phyloP scores from a whole-genome alignment of 2,329 filamentous ascomycete species.

The Metarhizium rileyi region DNA sequence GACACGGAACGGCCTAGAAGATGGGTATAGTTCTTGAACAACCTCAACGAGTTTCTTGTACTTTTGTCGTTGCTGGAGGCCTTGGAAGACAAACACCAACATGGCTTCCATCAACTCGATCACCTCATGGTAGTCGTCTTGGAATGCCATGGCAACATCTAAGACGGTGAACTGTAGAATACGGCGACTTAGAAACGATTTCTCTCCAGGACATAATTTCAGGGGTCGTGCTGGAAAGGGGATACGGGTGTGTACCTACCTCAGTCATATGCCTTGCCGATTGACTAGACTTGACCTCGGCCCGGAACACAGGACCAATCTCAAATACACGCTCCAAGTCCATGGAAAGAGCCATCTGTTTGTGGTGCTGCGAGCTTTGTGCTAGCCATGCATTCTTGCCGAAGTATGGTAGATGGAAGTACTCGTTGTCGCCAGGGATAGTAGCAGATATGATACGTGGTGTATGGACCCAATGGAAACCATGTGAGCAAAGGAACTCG shows the following conservation, averaged over 20 bases:
- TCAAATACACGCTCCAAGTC: neutral
- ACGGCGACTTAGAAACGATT: neutral
- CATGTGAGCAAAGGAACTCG: neutral
- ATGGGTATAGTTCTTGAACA: neutral
- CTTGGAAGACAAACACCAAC: neutral
- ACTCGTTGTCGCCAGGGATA: neutral
- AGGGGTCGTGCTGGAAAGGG: neutral
- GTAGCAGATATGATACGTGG: neutral
- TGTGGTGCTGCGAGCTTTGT: neutral
- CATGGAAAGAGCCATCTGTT: neutral
- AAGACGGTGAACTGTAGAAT: neutral
- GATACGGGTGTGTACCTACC: neutral
- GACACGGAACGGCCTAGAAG: neutral
- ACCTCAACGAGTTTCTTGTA: neutral
- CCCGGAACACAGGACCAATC: neutral
- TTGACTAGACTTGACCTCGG: neutral
- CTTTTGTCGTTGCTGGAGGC: neutral
- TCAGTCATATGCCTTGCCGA: neutral
- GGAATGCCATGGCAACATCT: neutral
- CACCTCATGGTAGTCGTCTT: conserved; percentile 1
- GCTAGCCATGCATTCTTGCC: neutral
- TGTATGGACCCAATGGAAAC: neutral
- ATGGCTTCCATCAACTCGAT: neutral
- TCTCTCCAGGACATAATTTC: neutral
- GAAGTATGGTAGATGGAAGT: neutral